A percentile compares a stretch with the other conserved stretches of the same genome.
Conservation (phyloP, 306 rosid species). For the Ziziphus jujuba region DNA sequence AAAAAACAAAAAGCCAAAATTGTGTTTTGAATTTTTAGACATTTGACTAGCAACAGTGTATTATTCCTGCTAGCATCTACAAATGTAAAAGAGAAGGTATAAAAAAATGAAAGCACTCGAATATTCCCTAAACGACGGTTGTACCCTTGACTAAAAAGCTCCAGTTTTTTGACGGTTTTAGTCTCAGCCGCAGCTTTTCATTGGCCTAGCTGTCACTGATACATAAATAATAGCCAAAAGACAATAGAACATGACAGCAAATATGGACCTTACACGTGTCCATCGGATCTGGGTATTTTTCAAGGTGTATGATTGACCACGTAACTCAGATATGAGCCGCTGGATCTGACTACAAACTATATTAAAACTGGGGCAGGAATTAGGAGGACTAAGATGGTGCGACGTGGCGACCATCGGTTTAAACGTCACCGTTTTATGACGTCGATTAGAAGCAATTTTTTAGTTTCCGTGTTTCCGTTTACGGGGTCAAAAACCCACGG, state of each 20-base stretch:
- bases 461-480: no score
- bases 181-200: conserved; percentile 1
- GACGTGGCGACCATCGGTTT: conserved; percentile 6
- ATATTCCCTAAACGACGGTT: conserved; percentile 22
- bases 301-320: conserved; percentile 28
- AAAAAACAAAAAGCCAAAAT: background rate
- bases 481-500: conserved; percentile 13
- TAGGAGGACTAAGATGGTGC: background rate
- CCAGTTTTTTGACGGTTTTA: background rate
- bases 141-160: conserved; percentile 4
- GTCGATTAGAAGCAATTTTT: background rate
- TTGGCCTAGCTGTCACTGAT: background rate
- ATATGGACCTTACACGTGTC: conserved; percentile 19
- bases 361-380: background rate
- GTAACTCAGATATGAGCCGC: conserved; percentile 18
- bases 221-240: background rate
- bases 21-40: background rate
- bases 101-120: background rate
- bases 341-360: background rate
- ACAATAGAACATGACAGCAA: background rate
- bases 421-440: background rate
- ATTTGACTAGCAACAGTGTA: background rate
- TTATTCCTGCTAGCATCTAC: background rate
- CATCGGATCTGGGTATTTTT: background rate
- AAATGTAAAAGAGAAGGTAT: background rate